Percentiles rank a stretch among this genome's conserved stretches.
Conservation (phyloP, 2,329 filamentous ascomycete species). For the Aspergillaceae sp. region DNA sequence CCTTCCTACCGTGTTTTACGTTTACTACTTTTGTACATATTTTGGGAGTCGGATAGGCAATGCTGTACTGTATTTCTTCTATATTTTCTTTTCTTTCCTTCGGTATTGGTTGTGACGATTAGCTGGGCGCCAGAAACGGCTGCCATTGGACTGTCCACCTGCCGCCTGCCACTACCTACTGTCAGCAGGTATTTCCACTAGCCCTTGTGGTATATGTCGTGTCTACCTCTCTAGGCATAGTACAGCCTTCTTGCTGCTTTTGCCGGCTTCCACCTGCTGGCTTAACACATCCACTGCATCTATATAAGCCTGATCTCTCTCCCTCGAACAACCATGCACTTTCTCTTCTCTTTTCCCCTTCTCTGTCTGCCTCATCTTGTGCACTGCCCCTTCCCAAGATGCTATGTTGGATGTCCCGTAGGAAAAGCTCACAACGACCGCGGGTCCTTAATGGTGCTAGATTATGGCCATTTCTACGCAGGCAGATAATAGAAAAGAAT, state of each 20-base stretch:
- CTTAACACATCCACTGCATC: not conserved
- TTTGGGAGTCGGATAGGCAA: not conserved
- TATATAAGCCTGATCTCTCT: constrained; percentile 1
- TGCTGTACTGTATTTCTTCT: not conserved
- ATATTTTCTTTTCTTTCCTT: not conserved
- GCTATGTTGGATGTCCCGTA: too few species aligned
- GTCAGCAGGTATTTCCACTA: too few species aligned
- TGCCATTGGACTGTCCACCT: too few species aligned
- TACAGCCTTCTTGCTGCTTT: not conserved
- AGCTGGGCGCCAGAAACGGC: too few species aligned
- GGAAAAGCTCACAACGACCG: too few species aligned
- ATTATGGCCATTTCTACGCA: too few species aligned
- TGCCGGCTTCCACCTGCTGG: not conserved
- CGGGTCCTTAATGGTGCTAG: too few species aligned
- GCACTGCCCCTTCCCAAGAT: too few species aligned
- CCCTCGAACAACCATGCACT: not conserved
- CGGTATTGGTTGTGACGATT: not conserved
- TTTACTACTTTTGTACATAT: constrained; percentile 2
- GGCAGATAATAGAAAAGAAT: too few species aligned
- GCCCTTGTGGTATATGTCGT: too few species aligned
- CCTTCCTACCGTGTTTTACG: too few species aligned
- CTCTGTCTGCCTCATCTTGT: not conserved
- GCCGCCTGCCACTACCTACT: too few species aligned
- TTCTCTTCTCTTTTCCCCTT: not conserved
- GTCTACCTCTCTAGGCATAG: not conserved